Base-by-base conservation (phyloP, 305 asterid species). In the Fraxinus sp. region DNA sequence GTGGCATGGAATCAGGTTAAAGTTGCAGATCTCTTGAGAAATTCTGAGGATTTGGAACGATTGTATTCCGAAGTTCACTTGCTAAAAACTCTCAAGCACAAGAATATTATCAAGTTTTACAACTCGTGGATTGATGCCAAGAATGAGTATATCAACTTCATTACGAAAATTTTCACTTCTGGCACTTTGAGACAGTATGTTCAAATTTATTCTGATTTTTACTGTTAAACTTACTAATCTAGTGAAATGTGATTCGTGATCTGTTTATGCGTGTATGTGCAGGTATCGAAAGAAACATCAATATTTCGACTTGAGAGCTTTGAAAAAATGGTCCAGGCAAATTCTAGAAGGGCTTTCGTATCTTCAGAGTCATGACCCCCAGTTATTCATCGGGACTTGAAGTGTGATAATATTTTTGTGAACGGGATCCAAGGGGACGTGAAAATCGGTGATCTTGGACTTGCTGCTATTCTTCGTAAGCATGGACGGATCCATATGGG, bases 261-360 rank as follows among this genome's bases (percentile, higher is more conserved):
- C 73, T 77, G 83, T 79, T 82, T 79, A 80, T 73, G 79, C 75
- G 24, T 62, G 73, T 24, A 64, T 86, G 76, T 86, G 16, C 80
- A 96, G 99, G 94, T 96, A 96, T 72, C 86, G 99, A 75, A 93
- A 93, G 88, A 96, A 95, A 87, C 99, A 96, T 84, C 95, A 92
- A 88, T 93, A 92, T 81, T 98, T 95, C 52, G 99, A 96, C 70
- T 87, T 96, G 86, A 89, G 99, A 84, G 99, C 99, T 30, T 66
- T 96, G 91, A 96, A 96, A 92, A 96, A 96, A 90, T 96, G 99
- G 99, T 93, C 98, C 75, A 88, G 94, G 81, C 99, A 96, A 90
- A 95, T 96, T 59, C 85, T 96, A 24, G 98, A 96, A 90, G 99
- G 99, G 78, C 97, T 96, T 86, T 89, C 87, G 20, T 95, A 96